phyloP scores from a whole-genome alignment of 2,329 filamentous ascomycete species.

The Phialocephala sp. region DNA sequence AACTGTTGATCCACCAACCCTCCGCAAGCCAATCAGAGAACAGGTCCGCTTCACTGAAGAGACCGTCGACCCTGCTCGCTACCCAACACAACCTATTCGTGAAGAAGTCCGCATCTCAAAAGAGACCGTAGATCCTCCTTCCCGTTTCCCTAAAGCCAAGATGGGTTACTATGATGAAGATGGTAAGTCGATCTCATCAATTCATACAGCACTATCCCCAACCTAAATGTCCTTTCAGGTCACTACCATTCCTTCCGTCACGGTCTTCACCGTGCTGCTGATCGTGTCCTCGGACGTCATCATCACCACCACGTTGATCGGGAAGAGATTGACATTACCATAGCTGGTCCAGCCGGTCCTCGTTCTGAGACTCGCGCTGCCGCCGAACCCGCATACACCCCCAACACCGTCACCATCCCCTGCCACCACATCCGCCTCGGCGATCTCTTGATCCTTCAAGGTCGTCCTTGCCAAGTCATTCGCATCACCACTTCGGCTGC shows the following conservation, averaged over 20 bases:
- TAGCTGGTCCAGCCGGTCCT: conserved; percentile 29
- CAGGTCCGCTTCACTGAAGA: conserved; percentile 6
- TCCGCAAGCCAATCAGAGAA: conserved; percentile 2
- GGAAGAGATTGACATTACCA: conserved; percentile 41
- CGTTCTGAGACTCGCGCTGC: conserved; percentile 24
- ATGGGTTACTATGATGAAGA: conserved; percentile 86
- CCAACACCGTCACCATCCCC: conserved; percentile 95
- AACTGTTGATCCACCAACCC: conserved; percentile 3
- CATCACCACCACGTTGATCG: conserved; percentile 47
- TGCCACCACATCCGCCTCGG: conserved; percentile 99
- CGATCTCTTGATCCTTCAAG: conserved; percentile 98
- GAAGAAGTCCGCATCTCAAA: conserved; percentile 35
- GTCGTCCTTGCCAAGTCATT: conserved; percentile 99
- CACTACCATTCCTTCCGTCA: conserved; percentile 78
- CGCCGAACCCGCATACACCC: conserved; percentile 42
- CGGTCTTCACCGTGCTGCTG: conserved; percentile 69
- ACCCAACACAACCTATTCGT: conserved; percentile 14
- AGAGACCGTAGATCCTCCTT: conserved; percentile 44
- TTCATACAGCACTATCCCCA: conserved; percentile 18
- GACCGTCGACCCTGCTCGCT: not conserved
- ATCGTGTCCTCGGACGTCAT: conserved; percentile 62
- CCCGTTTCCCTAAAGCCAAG: conserved; percentile 48
- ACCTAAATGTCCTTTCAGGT: conserved; percentile 49
- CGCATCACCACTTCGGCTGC: conserved; percentile 97
- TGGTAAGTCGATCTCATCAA: conserved; percentile 38